Percentiles rank a stretch among this genome's conserved stretches.
Evolutionary conservation across 495 filamentous ascomycete genomes (phyloP).

Genomic region (Hapsidospora chrysogenum): DNA sequence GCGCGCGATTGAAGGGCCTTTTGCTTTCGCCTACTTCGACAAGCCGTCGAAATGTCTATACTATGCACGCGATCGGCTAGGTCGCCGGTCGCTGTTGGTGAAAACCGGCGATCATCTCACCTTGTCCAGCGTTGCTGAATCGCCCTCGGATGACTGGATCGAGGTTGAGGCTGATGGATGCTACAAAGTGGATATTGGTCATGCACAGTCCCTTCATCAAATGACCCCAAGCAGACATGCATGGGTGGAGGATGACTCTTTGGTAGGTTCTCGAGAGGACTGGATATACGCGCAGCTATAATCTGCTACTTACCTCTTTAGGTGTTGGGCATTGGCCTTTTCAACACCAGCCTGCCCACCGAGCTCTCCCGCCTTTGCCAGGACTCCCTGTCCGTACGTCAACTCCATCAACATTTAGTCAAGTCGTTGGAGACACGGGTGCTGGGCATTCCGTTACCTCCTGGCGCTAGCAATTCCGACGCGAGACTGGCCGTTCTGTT

Average conservation of each 20-base stretch:
- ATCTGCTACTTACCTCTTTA: conserved; percentile 23
- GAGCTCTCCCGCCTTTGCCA: conserved; percentile 15
- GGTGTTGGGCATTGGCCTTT: conserved; percentile 40
- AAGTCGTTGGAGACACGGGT: conserved; percentile 51
- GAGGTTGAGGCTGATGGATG: conserved; percentile 78
- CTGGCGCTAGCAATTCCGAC: conserved; percentile 15
- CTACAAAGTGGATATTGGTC: conserved; percentile 40
- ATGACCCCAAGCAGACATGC: conserved; percentile 4
- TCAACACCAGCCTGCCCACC: conserved; percentile 39
- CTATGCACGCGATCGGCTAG: conserved; percentile 75
- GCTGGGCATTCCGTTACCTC: conserved; percentile 46
- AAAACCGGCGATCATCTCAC: conserved; percentile 32
- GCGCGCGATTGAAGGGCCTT: conserved; percentile 61
- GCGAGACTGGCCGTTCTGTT: conserved; percentile 69
- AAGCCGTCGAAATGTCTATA: conserved; percentile 38
- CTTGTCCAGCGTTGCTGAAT: conserved; percentile 62
- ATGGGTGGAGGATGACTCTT: conserved; percentile 3
- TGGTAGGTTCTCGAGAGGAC: conserved; percentile 6
- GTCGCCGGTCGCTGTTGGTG: conserved; percentile 63
- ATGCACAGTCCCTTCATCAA: conserved; percentile 11
- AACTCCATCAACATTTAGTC: conserved; percentile 39
- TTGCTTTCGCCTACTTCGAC: conserved; percentile 84
- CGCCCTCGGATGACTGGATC: conserved; percentile 36
- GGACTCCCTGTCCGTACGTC: conserved; percentile 34
- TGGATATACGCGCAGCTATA: neutral